Conservation (phyloP, 805 yeast genomes). For the Nakazawaea molendinolei region DNA sequence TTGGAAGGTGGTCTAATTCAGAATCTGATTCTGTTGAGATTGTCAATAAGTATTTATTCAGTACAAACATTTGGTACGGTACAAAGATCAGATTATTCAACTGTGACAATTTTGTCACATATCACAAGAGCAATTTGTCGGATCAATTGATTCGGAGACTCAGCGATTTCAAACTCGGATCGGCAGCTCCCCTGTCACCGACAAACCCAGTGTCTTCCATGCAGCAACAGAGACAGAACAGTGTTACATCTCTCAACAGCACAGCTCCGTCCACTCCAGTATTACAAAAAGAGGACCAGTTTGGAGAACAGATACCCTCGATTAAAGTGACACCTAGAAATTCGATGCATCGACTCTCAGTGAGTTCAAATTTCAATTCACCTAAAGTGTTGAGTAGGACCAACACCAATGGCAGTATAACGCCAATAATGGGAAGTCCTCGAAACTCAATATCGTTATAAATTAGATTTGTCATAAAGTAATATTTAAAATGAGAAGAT, state of each 20-base stretch:
- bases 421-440: conserved; percentile 10
- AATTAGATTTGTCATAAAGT: neutral
- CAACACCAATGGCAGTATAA: conserved; percentile 3
- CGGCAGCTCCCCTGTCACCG: neutral
- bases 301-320: conserved; percentile 12
- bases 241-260: conserved; percentile 1
- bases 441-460: conserved; percentile 8
- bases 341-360: conserved; percentile 12
- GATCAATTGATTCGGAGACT: conserved; percentile 41
- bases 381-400: conserved; percentile 7
- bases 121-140: conserved; percentile 23
- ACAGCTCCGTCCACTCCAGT: conserved; percentile 5
- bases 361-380: conserved; percentile 9
- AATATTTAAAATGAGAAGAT: neutral
- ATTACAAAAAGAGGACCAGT: conserved; percentile 2
- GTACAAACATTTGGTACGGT: conserved; percentile 35
- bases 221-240: conserved; percentile 20
- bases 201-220: conserved; percentile 19
- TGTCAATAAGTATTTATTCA: conserved; percentile 19
- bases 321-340: conserved; percentile 20
- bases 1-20: conserved; percentile 23
- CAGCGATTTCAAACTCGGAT: conserved; percentile 32
- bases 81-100: conserved; percentile 39
- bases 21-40: conserved; percentile 14
- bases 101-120: conserved; percentile 1